Percentiles rank a stretch among this genome's conserved stretches.
Conservation (phyloP, 768 basidiomycete genomes). For the Pleurotus ostreatus region DNA sequence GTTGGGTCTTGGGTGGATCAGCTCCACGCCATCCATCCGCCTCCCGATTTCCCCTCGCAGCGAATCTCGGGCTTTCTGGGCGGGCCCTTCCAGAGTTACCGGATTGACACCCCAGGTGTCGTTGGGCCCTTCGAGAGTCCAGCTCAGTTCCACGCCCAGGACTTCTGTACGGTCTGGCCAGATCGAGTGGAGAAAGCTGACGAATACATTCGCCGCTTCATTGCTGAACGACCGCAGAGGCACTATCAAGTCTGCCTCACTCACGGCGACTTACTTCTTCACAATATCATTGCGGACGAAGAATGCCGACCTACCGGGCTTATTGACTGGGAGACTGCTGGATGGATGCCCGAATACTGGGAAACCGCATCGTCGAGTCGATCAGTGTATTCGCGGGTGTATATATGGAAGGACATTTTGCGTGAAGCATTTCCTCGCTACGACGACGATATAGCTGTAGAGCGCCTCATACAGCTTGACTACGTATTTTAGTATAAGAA, state of each 20-base stretch:
- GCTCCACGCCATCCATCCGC: not conserved
- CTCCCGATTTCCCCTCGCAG: not conserved
- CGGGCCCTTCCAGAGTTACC: not conserved
- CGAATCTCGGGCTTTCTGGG: constrained; percentile 1
- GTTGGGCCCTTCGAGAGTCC: not conserved
- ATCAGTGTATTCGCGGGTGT: not conserved
- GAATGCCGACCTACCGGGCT: constrained; percentile 16
- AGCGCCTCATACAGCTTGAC: not conserved
- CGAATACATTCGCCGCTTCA: constrained; percentile 1
- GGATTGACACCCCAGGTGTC: not conserved
- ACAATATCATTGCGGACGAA: constrained; percentile 29
- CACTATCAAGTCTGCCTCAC: constrained; percentile 19
- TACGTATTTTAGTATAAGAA: constrained; percentile 6
- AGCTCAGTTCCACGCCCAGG: not conserved
- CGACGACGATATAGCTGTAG: constrained; percentile 7
- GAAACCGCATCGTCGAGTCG: constrained; percentile 10
- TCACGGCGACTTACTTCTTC: constrained; percentile 33
- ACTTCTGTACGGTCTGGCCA: not conserved
- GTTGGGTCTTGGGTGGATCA: not conserved
- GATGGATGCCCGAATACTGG: constrained; percentile 23
- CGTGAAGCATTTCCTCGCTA: constrained; percentile 8
- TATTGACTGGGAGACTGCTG: constrained; percentile 21
- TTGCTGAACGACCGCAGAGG: constrained; percentile 6
- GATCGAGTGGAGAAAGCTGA: not conserved
- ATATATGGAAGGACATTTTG: constrained; percentile 9